Conservation (phyloP, 2,329 filamentous ascomycete genomes). For the Claviceps humidiphila region DNA sequence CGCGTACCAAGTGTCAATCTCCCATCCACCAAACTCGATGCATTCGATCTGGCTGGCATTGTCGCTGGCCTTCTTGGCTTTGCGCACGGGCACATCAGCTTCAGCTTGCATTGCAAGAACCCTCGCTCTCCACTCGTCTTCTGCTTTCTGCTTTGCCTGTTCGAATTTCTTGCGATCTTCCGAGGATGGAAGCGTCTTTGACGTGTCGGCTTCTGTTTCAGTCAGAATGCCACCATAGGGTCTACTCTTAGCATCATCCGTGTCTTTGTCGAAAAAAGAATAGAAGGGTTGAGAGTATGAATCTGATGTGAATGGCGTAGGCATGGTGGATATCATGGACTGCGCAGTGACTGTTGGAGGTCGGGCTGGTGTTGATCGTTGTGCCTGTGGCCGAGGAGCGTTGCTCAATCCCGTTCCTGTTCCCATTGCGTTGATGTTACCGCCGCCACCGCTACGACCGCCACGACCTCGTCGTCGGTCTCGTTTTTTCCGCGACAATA, state of each 20-base stretch:
- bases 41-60: constrained; percentile 95
- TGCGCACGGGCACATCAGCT: constrained; percentile 47
- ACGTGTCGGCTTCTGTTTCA: constrained; percentile 81
- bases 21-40: constrained; percentile 93
- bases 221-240: constrained; percentile 89
- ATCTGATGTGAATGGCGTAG: constrained; percentile 43
- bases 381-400: constrained; percentile 10
- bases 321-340: constrained; percentile 23
- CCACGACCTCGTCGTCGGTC: constrained; percentile 16
- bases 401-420: neutral
- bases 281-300: constrained; percentile 69
- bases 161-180: constrained; percentile 80
- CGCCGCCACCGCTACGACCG: constrained; percentile 10
- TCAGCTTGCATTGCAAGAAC: constrained; percentile 48
- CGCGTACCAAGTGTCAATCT: constrained; percentile 98
- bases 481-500: constrained; percentile 21
- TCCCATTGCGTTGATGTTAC: constrained; percentile 4
- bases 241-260: constrained; percentile 79
- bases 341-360: constrained; percentile 4
- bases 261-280: constrained; percentile 78
- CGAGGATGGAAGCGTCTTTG: constrained; percentile 68
- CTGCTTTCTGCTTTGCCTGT: constrained; percentile 76
- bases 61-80: constrained; percentile 62
- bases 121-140: constrained; percentile 75
- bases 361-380: constrained; percentile 11